Conservation (phyloP, 305 asterid species). For the Fraxinus platypoda region DNA sequence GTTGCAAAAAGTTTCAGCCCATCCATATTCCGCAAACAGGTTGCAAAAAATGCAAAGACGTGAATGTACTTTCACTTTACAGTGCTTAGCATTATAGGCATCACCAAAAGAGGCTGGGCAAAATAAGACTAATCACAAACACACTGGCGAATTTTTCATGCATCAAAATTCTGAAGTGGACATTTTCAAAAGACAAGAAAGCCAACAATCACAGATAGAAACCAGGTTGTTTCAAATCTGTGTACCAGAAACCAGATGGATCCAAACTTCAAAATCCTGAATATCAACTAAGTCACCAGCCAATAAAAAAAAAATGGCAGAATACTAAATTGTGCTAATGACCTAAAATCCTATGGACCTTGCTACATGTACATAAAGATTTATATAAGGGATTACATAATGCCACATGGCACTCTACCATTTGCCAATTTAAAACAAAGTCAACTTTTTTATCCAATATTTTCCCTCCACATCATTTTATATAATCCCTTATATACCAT, state of each 20-base stretch:
- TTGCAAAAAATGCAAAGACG: not conserved
- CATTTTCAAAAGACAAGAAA: not conserved
- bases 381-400: not conserved
- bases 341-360: not conserved
- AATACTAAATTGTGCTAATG: not conserved
- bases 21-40: not conserved
- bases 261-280: slow-evolving; percentile 5
- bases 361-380: not conserved
- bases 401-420: not conserved
- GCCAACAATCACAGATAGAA: not conserved
- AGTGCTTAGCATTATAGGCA: not conserved
- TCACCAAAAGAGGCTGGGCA: slow-evolving; percentile 1
- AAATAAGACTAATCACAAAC: not conserved
- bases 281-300: not conserved
- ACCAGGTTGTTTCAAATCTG: not conserved
- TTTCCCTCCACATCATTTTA: not conserved
- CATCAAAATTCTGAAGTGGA: not conserved
- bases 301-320: not conserved
- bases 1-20: not conserved
- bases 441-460: not conserved
- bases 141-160: not conserved
- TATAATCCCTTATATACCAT: not conserved
- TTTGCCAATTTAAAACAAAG: not conserved
- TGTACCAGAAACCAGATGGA: not conserved
- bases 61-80: not conserved